phyloP scores from a whole-genome alignment of 257 asterid species.

The Nicotiana knightiana region DNA sequence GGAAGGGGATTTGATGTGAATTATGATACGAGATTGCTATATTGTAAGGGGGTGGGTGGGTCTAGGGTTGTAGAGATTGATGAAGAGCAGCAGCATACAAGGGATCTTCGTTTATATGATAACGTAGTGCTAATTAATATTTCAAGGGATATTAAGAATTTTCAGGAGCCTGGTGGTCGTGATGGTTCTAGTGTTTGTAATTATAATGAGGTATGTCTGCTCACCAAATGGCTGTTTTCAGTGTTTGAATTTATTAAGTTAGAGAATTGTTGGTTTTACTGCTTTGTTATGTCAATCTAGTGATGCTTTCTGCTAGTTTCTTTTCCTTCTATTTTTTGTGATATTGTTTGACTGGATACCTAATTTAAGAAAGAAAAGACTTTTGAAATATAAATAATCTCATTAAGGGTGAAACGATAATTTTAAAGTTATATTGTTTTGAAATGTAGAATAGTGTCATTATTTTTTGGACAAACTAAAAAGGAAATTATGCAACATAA shows the following conservation, averaged over 20 bases:
- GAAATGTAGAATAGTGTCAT: too few relatives aligned
- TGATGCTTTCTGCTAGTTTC: not conserved
- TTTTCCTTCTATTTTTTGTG: too few relatives aligned
- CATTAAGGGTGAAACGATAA: too few relatives aligned
- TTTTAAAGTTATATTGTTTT: too few relatives aligned
- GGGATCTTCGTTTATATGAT: conserved; percentile 64
- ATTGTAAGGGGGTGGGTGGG: conserved; percentile 74
- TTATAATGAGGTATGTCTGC: conserved; percentile 51
- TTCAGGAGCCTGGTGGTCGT: conserved; percentile 48
- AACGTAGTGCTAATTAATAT: conserved; percentile 51
- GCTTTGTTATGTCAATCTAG: not conserved
- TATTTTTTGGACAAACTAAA: too few relatives aligned
- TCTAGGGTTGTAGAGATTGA: conserved; percentile 70
- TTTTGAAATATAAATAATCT: too few relatives aligned
- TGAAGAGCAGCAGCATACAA: conserved; percentile 37
- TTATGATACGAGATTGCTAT: conserved; percentile 78
- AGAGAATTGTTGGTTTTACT: not conserved
- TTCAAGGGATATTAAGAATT: conserved; percentile 60
- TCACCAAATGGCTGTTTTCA: not conserved
- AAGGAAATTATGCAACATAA: too few relatives aligned
- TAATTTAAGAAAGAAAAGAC: too few relatives aligned
- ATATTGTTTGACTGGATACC: too few relatives aligned
- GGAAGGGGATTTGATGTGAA: conserved; percentile 91
- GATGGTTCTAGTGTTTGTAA: conserved; percentile 69
- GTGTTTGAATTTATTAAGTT: not conserved